Evolutionary conservation across 1,139 yeast genomes (phyloP).

Genomic region (Kodamaea anthophila): DNA sequence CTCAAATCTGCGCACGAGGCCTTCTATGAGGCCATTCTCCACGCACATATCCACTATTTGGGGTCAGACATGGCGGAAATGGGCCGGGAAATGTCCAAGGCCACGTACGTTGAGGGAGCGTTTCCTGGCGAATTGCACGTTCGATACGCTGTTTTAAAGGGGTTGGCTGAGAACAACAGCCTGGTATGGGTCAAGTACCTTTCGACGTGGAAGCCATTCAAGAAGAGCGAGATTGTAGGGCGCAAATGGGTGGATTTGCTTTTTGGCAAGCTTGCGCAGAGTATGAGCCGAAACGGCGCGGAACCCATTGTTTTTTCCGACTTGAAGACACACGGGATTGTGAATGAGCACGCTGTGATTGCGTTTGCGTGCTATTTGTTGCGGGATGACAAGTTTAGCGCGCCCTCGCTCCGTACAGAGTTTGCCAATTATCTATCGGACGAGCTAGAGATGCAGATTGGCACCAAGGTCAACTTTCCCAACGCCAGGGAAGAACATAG

Average conservation of each 20-base stretch:
- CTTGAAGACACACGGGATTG: conserved; percentile 14
- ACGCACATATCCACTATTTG: conserved; percentile 33
- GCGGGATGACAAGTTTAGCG: conserved; percentile 18
- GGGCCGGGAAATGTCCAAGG: too few species aligned
- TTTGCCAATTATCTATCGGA: conserved; percentile 23
- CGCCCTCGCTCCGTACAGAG: conserved; percentile 24
- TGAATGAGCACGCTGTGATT: conserved; percentile 24
- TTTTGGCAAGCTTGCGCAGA: conserved; percentile 20
- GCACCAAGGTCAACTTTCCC: conserved; percentile 24
- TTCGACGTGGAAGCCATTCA: conserved; percentile 22
- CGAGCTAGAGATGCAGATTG: conserved; percentile 18
- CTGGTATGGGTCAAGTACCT: conserved; percentile 32
- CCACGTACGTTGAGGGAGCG: conserved; percentile 9
- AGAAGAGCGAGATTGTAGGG: conserved; percentile 32
- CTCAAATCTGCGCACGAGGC: conserved; percentile 25
- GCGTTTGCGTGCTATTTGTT: conserved; percentile 27
- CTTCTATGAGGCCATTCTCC: conserved; percentile 28
- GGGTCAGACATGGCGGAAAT: conserved; percentile 22
- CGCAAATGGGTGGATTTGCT: conserved; percentile 35
- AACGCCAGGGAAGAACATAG: conserved; percentile 22
- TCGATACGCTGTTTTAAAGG: conserved; percentile 31
- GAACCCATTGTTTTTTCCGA: conserved; percentile 8
- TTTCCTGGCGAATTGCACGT: conserved; percentile 17
- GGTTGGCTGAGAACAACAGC: conserved; percentile 13
- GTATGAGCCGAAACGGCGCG: conserved; percentile 19